phyloP scores from a whole-genome alignment of 441 rosid genomes.

The Eruca vesicaria region DNA sequence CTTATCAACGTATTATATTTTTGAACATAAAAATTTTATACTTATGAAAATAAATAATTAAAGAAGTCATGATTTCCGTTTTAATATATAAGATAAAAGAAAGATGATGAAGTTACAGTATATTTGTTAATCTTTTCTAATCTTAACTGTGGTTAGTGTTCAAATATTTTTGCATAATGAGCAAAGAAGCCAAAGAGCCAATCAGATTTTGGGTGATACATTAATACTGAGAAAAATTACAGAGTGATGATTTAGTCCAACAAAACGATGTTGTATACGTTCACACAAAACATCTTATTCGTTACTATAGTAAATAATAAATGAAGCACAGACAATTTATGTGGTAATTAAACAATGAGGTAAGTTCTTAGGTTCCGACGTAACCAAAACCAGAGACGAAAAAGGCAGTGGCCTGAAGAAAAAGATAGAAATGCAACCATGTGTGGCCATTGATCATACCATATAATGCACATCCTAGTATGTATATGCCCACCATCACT shows the following conservation, averaged over 20 bases:
- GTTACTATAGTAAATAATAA: neutral
- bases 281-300: neutral
- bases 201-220: neutral
- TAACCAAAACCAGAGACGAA: slow-evolving; percentile 42
- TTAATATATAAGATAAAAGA: too few species aligned
- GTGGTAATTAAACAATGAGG: neutral
- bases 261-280: neutral
- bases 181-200: too few species aligned
- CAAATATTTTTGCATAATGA: too few species aligned
- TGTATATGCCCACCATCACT: slow-evolving; percentile 44
- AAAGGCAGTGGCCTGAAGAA: slow-evolving; percentile 47
- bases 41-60: too few species aligned
- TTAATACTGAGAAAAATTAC: neutral
- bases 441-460: slow-evolving; percentile 39
- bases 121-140: too few species aligned
- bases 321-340: neutral
- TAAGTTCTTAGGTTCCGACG: slow-evolving; percentile 26
- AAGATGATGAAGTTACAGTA: too few species aligned
- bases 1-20: too few species aligned
- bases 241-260: too few species aligned
- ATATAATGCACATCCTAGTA: slow-evolving; percentile 41
- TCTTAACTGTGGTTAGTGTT: too few species aligned
- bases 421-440: slow-evolving; percentile 44
- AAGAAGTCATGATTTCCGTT: too few species aligned
- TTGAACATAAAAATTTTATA: too few species aligned